Conservation (phyloP, 1,284 basidiomycete species). For the Xanthoconium separans region DNA sequence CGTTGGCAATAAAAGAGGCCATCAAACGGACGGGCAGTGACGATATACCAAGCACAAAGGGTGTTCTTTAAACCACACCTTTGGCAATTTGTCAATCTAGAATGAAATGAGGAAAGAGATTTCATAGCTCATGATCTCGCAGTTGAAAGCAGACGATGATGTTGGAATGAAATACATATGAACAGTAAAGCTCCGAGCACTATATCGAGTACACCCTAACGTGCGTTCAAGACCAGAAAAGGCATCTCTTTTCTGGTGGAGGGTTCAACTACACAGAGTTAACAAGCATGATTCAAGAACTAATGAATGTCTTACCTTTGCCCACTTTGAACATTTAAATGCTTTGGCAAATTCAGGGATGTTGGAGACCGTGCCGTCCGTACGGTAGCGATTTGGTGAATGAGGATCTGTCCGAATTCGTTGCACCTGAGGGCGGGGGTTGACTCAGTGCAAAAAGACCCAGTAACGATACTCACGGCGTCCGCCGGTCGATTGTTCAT, state of each 20-base stretch:
- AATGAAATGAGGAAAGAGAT: neutral
- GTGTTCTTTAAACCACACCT: constrained; percentile 60
- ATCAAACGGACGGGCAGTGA: constrained; percentile 86
- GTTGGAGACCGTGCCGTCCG: constrained; percentile 80
- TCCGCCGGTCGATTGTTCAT: constrained; percentile 72
- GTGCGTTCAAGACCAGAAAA: constrained; percentile 55
- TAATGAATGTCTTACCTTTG: constrained; percentile 49
- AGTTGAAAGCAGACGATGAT: neutral
- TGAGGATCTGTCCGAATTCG: constrained; percentile 87
- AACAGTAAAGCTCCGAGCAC: constrained; percentile 10
- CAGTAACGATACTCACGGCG: constrained; percentile 45
- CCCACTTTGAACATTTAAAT: constrained; percentile 68
- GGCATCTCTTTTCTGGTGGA: constrained; percentile 61
- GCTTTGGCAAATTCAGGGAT: constrained; percentile 78
- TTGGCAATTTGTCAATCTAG: neutral
- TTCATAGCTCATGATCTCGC: neutral
- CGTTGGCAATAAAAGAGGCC: constrained; percentile 93
- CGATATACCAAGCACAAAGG: constrained; percentile 98
- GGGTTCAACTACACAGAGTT: constrained; percentile 55
- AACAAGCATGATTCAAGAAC: constrained; percentile 4
- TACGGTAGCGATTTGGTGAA: constrained; percentile 76
- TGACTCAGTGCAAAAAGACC: constrained; percentile 11
- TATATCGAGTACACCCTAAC: constrained; percentile 5
- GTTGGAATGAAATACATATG: constrained; percentile 20
- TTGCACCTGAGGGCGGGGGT: constrained; percentile 50